Percentiles rank a stretch among this genome's conserved stretches.
Conservation (phyloP, 805 yeast genomes). For the Wickerhamiella slavikovae region DNA sequence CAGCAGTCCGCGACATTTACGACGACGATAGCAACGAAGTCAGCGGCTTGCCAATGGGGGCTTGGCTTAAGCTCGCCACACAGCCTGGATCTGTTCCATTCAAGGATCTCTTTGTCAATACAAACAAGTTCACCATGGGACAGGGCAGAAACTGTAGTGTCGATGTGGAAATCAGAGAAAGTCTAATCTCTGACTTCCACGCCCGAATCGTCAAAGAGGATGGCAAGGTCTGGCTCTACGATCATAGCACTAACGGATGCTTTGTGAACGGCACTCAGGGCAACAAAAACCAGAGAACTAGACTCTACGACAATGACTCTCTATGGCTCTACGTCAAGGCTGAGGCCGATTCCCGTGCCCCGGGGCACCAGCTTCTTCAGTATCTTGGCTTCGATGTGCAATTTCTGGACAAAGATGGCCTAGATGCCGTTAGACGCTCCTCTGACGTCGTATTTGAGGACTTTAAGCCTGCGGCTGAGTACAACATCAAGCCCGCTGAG, state of each 20-base stretch:
- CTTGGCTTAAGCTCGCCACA: constrained; percentile 42
- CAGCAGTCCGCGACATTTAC: constrained; percentile 14
- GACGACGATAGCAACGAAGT: constrained; percentile 13
- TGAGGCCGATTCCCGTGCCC: too few relatives aligned
- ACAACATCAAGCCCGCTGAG: too few relatives aligned
- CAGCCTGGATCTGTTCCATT: constrained; percentile 25
- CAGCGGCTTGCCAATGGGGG: constrained; percentile 28
- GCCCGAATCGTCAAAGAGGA: constrained; percentile 32
- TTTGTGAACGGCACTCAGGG: constrained; percentile 34
- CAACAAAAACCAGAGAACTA: not conserved
- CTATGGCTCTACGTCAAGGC: not conserved
- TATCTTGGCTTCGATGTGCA: not conserved
- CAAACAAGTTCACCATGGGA: constrained; percentile 55
- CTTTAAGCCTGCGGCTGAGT: not conserved
- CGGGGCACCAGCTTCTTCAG: not conserved
- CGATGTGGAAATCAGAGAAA: constrained; percentile 37
- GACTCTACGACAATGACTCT: constrained; percentile 1
- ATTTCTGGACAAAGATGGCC: not conserved
- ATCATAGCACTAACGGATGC: constrained; percentile 64
- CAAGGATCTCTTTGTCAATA: constrained; percentile 36
- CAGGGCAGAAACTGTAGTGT: constrained; percentile 27
- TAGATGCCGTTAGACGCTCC: not conserved
- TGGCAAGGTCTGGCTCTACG: constrained; percentile 57
- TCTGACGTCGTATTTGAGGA: not conserved
- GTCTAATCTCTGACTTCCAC: constrained; percentile 66